Evolutionary conservation across 2,329 filamentous ascomycete genomes (phyloP).

Genomic region (Ramularia collo-cygni): DNA sequence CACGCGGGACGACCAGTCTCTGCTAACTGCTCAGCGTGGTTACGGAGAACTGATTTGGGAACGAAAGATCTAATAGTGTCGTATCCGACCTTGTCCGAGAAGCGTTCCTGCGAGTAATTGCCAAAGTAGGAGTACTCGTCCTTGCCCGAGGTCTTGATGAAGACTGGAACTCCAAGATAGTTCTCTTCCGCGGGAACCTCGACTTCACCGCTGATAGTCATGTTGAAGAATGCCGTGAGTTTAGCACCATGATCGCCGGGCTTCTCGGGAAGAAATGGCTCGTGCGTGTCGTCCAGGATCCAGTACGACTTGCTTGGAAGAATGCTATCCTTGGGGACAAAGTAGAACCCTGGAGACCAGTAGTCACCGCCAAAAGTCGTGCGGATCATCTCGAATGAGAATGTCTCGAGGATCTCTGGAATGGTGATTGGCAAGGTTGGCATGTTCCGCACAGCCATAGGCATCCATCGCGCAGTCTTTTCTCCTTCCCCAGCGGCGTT

Average conservation of each 20-base stretch:
- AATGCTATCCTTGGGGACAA: conserved; percentile 24
- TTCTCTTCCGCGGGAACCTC: conserved; percentile 17
- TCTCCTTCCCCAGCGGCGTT: background rate
- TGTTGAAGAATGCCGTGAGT: conserved; percentile 41
- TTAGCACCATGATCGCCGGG: conserved; percentile 42
- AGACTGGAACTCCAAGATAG: conserved; percentile 37
- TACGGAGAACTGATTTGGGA: conserved; percentile 28
- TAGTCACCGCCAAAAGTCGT: conserved; percentile 31
- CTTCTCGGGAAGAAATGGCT: conserved; percentile 37
- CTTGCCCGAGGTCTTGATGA: conserved; percentile 25
- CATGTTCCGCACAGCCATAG: conserved; percentile 32
- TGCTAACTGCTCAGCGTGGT: conserved; percentile 36
- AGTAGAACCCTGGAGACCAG: conserved; percentile 38
- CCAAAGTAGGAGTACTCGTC: conserved; percentile 38
- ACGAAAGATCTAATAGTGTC: conserved; percentile 35
- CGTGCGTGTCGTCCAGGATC: conserved; percentile 31
- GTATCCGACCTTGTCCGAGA: conserved; percentile 39
- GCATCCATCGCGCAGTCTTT: conserved; percentile 29
- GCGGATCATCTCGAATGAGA: conserved; percentile 34
- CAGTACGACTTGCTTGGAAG: conserved; percentile 36
- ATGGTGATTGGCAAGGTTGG: conserved; percentile 11
- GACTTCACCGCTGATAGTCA: conserved; percentile 23
- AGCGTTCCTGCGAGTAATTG: conserved; percentile 40
- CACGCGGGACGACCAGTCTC: conserved; percentile 33
- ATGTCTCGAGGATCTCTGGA: conserved; percentile 26